Evolutionary conservation across 352 stramenopile species (phyloP).

Genomic region (Blastocystis sp.): DNA sequence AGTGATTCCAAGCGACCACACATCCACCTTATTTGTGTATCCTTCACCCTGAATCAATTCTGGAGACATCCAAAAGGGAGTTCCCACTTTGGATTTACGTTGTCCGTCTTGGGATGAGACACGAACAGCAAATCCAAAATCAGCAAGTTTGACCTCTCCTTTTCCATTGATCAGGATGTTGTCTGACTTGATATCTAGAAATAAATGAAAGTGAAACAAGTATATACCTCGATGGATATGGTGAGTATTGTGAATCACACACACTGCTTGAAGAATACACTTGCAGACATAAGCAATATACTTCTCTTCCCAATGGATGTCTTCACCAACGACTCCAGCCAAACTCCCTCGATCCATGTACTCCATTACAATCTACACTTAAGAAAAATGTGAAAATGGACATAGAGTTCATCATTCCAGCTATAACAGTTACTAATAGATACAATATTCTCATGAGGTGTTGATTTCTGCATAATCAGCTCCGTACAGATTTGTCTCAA

Average conservation of each 20-base stretch:
- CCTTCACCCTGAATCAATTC: conserved; percentile 86
- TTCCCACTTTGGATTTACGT: conserved; percentile 79
- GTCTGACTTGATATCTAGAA: conserved; percentile 75
- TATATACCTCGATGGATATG: background rate
- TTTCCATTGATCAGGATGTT: conserved; percentile 74
- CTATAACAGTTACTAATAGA: conserved; percentile 71
- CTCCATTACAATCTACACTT: conserved; percentile 85
- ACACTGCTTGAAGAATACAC: conserved; percentile 71
- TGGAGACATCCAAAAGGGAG: conserved; percentile 87
- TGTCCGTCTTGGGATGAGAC: conserved; percentile 68
- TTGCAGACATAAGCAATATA: conserved; percentile 75
- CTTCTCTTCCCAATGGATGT: conserved; percentile 72
- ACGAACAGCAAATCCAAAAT: conserved; percentile 76
- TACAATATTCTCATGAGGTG: conserved; percentile 74
- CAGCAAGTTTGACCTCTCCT: conserved; percentile 71
- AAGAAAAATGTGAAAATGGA: background rate
- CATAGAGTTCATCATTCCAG: conserved; percentile 70
- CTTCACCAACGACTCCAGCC: conserved; percentile 76
- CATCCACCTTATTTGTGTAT: conserved; percentile 84
- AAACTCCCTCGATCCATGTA: conserved; percentile 84
- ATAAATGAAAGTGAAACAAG: background rate
- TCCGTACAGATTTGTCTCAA: conserved; percentile 73
- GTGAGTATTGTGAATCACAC: background rate
- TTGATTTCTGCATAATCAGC: conserved; percentile 74
- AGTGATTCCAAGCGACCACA: conserved; percentile 83